Percentiles rank a stretch among this genome's conserved stretches.
These are phyloP conservation scores for Theobroma grandiflorum DNA, from an alignment of 441 rosid species.

Conservation along the genomic window DNA sequence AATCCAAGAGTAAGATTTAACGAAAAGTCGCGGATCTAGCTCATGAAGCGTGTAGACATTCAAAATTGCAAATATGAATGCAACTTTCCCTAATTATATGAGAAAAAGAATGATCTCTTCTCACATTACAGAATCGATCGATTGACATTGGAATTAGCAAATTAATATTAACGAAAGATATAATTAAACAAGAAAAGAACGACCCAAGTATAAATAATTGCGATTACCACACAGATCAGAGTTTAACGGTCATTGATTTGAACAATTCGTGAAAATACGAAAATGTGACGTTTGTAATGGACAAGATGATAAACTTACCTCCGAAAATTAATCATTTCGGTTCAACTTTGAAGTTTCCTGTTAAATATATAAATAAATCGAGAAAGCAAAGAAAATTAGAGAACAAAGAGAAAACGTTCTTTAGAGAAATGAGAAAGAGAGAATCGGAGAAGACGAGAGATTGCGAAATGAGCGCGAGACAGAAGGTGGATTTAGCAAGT, in stretches of 20 bases:
- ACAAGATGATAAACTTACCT: constrained; percentile 35
- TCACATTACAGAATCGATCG: constrained; percentile 25
- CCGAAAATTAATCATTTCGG: constrained; percentile 23
- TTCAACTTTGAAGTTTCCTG: constrained; percentile 17
- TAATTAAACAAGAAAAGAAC: constrained; percentile 9
- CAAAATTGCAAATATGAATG: not conserved
- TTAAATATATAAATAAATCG: not conserved
- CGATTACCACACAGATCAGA: constrained; percentile 25
- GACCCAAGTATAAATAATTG: constrained; percentile 19
- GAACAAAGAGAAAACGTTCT: not conserved
- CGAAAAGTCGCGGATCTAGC: constrained; percentile 38
- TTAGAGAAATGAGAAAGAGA: constrained; percentile 17
- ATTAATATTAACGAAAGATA: not conserved
- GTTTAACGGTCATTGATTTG: constrained; percentile 17
- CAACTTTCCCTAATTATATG: not conserved
- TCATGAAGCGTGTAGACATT: constrained; percentile 12
- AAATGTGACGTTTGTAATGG: not conserved
- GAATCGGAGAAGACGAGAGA: constrained; percentile 44
- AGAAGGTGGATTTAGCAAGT: constrained; percentile 43
- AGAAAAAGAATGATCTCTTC: constrained; percentile 25
- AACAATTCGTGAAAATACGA: not conserved
- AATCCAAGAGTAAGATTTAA: constrained; percentile 20
- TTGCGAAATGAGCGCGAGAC: constrained; percentile 53
- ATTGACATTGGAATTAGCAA: constrained; percentile 25
- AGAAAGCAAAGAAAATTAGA: not conserved